Percentiles rank a stretch among this genome's conserved stretches.
phyloP scores from a whole-genome alignment of 257 asterid genomes.

The Oldenlandia corymbosa region DNA sequence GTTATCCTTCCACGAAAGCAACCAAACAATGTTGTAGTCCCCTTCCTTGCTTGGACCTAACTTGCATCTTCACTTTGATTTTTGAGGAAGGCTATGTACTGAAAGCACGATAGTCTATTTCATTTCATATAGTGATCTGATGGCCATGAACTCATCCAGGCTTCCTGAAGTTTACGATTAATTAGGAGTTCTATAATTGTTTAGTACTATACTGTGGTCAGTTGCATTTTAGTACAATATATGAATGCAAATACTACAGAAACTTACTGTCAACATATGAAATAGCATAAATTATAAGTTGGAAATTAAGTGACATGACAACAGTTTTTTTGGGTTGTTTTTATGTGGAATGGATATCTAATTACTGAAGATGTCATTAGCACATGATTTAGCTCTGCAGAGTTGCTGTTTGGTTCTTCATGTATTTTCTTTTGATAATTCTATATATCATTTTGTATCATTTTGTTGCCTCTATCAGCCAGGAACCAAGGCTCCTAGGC shows the following conservation, averaged over 20 bases:
- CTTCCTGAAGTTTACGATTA: not conserved
- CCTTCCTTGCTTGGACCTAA: not conserved
- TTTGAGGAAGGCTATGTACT: not conserved
- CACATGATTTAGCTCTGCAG: not conserved
- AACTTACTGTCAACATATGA: not conserved
- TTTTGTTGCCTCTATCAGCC: constrained; percentile 28
- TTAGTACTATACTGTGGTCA: not conserved
- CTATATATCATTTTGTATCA: constrained; percentile 9
- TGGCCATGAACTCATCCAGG: not conserved
- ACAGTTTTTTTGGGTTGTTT: not conserved
- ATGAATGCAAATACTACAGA: not conserved
- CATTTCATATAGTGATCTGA: not conserved
- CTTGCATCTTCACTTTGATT: not conserved
- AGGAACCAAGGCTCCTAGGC: constrained; percentile 85
- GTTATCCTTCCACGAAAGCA: not conserved
- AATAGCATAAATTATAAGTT: not conserved
- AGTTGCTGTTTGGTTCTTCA: constrained; percentile 12
- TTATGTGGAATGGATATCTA: not conserved
- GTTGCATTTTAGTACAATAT: not conserved
- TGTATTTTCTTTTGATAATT: constrained; percentile 2
- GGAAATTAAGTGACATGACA: not conserved
- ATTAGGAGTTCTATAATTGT: not conserved
- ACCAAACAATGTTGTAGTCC: not conserved
- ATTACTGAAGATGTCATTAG: no score
- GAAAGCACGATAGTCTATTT: not conserved